Conservation (phyloP, 257 asterid species). For the Coffea eugenioides region DNA sequence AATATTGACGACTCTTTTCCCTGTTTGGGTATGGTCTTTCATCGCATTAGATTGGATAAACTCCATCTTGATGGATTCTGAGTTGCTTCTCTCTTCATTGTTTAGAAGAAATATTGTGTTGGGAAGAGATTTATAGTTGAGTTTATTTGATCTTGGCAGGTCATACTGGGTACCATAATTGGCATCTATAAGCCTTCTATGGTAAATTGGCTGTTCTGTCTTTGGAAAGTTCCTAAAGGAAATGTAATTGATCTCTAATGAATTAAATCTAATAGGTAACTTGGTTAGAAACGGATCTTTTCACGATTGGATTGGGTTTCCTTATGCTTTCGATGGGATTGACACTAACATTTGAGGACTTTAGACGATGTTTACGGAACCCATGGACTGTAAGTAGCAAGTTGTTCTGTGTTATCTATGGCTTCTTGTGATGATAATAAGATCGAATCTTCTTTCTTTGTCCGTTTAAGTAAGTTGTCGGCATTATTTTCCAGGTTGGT, state of each 20-base stretch:
- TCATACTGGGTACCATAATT: slow-evolving; percentile 80
- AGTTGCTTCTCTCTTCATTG: neutral
- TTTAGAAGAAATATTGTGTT: neutral
- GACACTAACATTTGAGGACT: slow-evolving; percentile 92
- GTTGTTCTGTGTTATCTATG: neutral
- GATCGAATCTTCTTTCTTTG: slow-evolving; percentile 16
- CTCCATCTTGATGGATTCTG: slow-evolving; percentile 16
- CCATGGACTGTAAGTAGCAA: slow-evolving; percentile 90
- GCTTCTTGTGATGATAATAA: slow-evolving; percentile 10
- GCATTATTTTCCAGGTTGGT: slow-evolving; percentile 64
- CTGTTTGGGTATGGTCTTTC: slow-evolving; percentile 75
- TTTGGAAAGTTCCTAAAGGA: slow-evolving; percentile 20
- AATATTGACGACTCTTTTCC: slow-evolving; percentile 87
- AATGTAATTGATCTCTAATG: slow-evolving; percentile 20
- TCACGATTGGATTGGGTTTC: slow-evolving; percentile 91
- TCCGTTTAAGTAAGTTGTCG: slow-evolving; percentile 12
- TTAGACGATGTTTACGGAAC: slow-evolving; percentile 84
- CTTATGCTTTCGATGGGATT: slow-evolving; percentile 99
- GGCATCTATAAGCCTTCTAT: slow-evolving; percentile 74
- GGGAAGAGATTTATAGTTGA: slow-evolving; percentile 12
- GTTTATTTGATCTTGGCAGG: slow-evolving; percentile 51
- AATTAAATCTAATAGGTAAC: slow-evolving; percentile 62
- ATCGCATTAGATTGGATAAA: slow-evolving; percentile 16
- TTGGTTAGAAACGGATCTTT: slow-evolving; percentile 89
- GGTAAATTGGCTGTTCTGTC: slow-evolving; percentile 38